Conservation (phyloP, 2,329 filamentous ascomycete genomes). For the Fusarium metavorans region DNA sequence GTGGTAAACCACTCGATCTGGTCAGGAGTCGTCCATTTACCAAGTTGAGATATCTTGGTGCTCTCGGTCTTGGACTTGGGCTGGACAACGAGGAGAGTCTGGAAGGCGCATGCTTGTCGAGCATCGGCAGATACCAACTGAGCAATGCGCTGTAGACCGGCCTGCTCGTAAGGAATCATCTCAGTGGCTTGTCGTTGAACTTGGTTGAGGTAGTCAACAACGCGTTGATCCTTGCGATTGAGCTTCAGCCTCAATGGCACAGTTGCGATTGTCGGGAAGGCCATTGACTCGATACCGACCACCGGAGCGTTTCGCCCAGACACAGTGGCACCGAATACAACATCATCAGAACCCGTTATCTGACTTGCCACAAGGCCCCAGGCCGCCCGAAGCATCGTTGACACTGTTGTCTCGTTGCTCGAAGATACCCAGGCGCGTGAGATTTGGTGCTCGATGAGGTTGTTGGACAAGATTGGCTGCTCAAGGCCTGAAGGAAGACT, state of each 20-base stretch:
- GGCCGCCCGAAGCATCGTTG: conserved; percentile 52
- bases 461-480: conserved; percentile 54
- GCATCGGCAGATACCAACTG: conserved; percentile 17
- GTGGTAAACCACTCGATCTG: background rate
- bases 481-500: conserved; percentile 56
- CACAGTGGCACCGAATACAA: conserved; percentile 58
- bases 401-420: conserved; percentile 7
- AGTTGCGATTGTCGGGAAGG: conserved; percentile 53
- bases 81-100: conserved; percentile 48
- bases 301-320: conserved; percentile 51
- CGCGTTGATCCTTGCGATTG: conserved; percentile 35
- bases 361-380: conserved; percentile 62
- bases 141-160: conserved; percentile 37
- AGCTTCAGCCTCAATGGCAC: conserved; percentile 55
- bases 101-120: conserved; percentile 40
- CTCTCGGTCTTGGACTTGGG: background rate
- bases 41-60: background rate
- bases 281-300: conserved; percentile 33
- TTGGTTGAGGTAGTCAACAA: conserved; percentile 12
- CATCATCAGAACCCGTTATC: conserved; percentile 57
- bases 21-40: background rate
- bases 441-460: conserved; percentile 60
- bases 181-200: conserved; percentile 30
- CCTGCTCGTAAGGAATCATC: conserved; percentile 36
- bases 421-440: conserved; percentile 10